Conservation (phyloP, 768 basidiomycete genomes). For the Serendipita vermifera region DNA sequence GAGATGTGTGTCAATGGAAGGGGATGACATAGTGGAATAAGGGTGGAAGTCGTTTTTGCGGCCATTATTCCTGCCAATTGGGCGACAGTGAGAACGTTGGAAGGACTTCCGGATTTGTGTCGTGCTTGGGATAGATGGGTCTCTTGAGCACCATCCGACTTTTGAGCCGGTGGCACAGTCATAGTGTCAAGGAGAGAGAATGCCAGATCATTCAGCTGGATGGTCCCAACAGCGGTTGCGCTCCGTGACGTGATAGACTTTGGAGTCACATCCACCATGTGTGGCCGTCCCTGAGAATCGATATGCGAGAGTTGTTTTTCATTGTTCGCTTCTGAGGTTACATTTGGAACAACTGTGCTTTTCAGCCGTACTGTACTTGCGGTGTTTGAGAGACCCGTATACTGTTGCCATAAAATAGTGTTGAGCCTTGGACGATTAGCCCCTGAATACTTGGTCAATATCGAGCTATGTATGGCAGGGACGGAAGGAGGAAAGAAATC, state of each 20-base stretch:
- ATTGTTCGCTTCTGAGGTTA: not conserved
- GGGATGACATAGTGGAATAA: constrained; percentile 84
- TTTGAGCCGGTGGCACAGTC: not conserved
- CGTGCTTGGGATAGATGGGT: constrained; percentile 38
- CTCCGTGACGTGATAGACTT: constrained; percentile 50
- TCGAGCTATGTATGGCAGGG: too few relatives aligned
- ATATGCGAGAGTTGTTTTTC: constrained; percentile 48
- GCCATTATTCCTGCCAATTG: constrained; percentile 83
- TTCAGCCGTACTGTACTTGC: not conserved
- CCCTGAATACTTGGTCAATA: too few relatives aligned
- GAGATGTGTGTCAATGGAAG: constrained; percentile 57
- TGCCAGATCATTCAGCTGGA: constrained; percentile 51
- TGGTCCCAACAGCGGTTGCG: constrained; percentile 64
- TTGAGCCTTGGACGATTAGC: too few relatives aligned
- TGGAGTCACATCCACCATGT: constrained; percentile 69
- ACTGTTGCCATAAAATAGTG: too few relatives aligned
- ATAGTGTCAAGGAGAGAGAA: constrained; percentile 40
- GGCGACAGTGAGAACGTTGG: constrained; percentile 54
- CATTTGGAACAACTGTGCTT: too few relatives aligned
- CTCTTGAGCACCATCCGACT: constrained; percentile 18
- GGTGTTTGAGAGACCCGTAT: not conserved
- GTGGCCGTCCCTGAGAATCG: constrained; percentile 52
- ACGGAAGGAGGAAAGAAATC: constrained; percentile 23
- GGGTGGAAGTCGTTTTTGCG: constrained; percentile 65
- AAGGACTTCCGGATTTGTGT: constrained; percentile 32